phyloP scores from a whole-genome alignment of 352 stramenopile species.

The Pythium monospermum region DNA sequence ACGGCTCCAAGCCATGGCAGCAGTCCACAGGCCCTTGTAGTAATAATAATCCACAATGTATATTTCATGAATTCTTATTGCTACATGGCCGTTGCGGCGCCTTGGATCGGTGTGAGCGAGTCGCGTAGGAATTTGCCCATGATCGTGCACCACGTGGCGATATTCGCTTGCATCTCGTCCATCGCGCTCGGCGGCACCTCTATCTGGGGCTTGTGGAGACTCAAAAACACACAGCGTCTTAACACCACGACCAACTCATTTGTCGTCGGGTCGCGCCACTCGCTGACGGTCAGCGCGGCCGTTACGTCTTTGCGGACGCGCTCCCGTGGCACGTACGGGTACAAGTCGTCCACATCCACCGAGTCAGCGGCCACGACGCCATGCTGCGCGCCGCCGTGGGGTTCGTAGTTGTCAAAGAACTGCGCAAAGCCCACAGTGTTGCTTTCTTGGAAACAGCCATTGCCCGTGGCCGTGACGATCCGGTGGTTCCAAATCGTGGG shows the following conservation, averaged over 20 bases:
- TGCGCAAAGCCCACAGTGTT: conserved; percentile 12
- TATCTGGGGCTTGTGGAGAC: conserved; percentile 14
- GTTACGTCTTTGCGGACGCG: conserved; percentile 13
- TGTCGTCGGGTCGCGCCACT: not conserved
- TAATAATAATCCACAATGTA: no score
- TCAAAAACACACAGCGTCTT: conserved; percentile 3
- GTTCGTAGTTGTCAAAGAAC: no score
- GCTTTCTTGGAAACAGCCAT: conserved; percentile 9
- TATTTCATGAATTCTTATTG: no score
- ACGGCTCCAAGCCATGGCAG: no score
- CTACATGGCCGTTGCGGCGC: no score
- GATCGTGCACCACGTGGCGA: conserved; percentile 9
- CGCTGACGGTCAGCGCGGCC: conserved; percentile 1
- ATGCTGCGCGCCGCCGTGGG: conserved; percentile 1
- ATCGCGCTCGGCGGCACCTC: not conserved
- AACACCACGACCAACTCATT: conserved; percentile 11
- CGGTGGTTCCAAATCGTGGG: conserved; percentile 7
- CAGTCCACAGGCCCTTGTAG: no score
- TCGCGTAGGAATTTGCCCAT: conserved; percentile 13
- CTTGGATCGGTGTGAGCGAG: no score
- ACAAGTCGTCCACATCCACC: conserved; percentile 12
- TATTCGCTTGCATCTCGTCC: conserved; percentile 6
- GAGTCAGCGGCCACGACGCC: conserved; percentile 1
- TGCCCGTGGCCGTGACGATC: conserved; percentile 1
- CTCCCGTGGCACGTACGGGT: conserved; percentile 12